A percentile compares a stretch with the other conserved stretches of the same genome.
Conservation (phyloP, 2,329 filamentous ascomycete genomes). For the Aureobasidium leucospermi region DNA sequence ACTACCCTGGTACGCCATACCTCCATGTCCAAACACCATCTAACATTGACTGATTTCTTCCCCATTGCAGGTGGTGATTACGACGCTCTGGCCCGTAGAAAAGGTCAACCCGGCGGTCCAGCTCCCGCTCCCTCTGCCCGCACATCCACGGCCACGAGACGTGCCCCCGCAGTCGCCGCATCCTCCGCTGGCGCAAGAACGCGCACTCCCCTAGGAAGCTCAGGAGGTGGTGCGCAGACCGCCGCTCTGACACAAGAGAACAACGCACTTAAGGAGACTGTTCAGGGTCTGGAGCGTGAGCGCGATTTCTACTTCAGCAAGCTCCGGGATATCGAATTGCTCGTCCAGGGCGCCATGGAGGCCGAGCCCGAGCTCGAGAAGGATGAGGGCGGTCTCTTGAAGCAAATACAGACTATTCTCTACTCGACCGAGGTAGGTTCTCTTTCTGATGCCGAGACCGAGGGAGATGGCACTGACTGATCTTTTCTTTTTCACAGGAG, state of each 20-base stretch:
- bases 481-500: slow-evolving; percentile 27
- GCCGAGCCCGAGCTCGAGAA: slow-evolving; percentile 89
- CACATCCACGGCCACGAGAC: slow-evolving; percentile 45
- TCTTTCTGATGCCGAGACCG: not conserved
- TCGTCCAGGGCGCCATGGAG: slow-evolving; percentile 89
- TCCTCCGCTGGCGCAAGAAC: slow-evolving; percentile 34
- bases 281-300: slow-evolving; percentile 89
- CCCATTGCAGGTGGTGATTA: slow-evolving; percentile 66
- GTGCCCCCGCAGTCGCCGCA: slow-evolving; percentile 43
- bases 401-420: slow-evolving; percentile 91
- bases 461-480: not conserved
- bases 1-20: slow-evolving; percentile 62
- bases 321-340: slow-evolving; percentile 88
- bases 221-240: slow-evolving; percentile 47
- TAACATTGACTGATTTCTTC: not conserved
- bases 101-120: slow-evolving; percentile 60
- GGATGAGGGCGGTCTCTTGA: slow-evolving; percentile 84
- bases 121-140: slow-evolving; percentile 41
- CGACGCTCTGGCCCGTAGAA: slow-evolving; percentile 78
- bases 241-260: slow-evolving; percentile 80
- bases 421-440: slow-evolving; percentile 78
- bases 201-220: slow-evolving; percentile 33
- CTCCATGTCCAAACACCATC: no score
- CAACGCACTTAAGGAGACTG: slow-evolving; percentile 83
- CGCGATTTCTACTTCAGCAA: slow-evolving; percentile 99